A percentile compares a stretch with the other conserved stretches of the same genome.
Evolutionary conservation across 208 protist genomes (phyloP).

Genomic region (Leishmania mexicana): DNA sequence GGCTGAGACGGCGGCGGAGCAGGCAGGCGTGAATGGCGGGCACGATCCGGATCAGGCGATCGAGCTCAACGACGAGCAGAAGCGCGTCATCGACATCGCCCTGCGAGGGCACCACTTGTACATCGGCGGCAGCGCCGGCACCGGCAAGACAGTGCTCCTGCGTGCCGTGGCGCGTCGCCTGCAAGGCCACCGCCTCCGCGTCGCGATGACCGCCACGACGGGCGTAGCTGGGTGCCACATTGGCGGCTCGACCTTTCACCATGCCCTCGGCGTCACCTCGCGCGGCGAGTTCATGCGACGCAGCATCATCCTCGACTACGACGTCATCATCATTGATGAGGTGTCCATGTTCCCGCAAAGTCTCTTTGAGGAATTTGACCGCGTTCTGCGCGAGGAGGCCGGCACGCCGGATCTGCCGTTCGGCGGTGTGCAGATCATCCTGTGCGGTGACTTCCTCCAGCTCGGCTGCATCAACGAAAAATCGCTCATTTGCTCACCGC

Average conservation of each 20-base stretch:
- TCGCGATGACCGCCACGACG: slow-evolving; percentile 91
- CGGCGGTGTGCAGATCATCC: slow-evolving; percentile 93
- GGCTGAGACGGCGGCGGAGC: slow-evolving; percentile 7
- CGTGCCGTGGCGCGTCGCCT: slow-evolving; percentile 71
- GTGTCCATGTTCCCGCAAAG: slow-evolving; percentile 89
- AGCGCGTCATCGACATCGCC: slow-evolving; percentile 82
- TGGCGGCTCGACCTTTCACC: slow-evolving; percentile 91
- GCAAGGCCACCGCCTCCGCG: slow-evolving; percentile 75
- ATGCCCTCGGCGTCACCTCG: slow-evolving; percentile 79
- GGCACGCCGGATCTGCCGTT: slow-evolving; percentile 88
- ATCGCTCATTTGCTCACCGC: slow-evolving; percentile 63
- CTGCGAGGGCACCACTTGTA: slow-evolving; percentile 85
- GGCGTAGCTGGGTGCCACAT: slow-evolving; percentile 92
- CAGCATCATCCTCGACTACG: slow-evolving; percentile 73
- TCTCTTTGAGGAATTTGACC: slow-evolving; percentile 91
- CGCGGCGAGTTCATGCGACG: slow-evolving; percentile 82
- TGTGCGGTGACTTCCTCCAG: slow-evolving; percentile 94
- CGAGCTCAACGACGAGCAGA: slow-evolving; percentile 86
- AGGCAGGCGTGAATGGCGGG: slow-evolving; percentile 32
- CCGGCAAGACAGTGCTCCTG: slow-evolving; percentile 88
- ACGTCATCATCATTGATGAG: slow-evolving; percentile 94
- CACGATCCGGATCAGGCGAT: slow-evolving; percentile 38
- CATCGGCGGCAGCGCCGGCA: slow-evolving; percentile 89
- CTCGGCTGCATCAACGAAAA: slow-evolving; percentile 88
- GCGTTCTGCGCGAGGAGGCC: slow-evolving; percentile 75